Conservation (phyloP, 371 early-diverging fungal species). For the Apophysomyces ossiformis region DNA sequence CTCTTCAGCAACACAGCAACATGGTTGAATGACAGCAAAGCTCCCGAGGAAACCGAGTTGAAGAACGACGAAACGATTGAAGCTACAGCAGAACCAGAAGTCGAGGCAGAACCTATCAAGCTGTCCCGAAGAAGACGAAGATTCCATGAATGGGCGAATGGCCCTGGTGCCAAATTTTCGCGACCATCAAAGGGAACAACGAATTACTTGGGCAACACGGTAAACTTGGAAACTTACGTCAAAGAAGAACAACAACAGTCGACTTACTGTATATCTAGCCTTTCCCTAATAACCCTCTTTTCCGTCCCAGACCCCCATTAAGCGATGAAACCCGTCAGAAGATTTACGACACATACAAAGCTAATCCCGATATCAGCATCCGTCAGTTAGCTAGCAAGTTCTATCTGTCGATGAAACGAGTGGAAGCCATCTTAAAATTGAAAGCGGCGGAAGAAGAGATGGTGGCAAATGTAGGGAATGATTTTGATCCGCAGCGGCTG, state of each 20-base stretch:
- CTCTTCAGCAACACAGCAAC: conserved; percentile 22
- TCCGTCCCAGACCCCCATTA: conserved; percentile 82
- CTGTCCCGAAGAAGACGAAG: conserved; percentile 48
- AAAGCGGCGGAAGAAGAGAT: conserved; percentile 79
- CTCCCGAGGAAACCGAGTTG: conserved; percentile 23
- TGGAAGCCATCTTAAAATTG: conserved; percentile 88
- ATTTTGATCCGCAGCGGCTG: conserved; percentile 6
- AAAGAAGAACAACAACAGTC: background rate
- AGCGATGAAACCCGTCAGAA: conserved; percentile 70
- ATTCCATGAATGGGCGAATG: conserved; percentile 50
- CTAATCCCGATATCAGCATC: conserved; percentile 69
- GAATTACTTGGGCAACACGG: conserved; percentile 44
- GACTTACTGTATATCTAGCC: conserved; percentile 43
- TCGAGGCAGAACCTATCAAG: conserved; percentile 42
- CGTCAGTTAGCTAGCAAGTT: conserved; percentile 75
- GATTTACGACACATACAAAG: conserved; percentile 72
- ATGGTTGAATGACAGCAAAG: conserved; percentile 28
- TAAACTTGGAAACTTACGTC: conserved; percentile 13
- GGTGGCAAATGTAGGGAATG: conserved; percentile 54
- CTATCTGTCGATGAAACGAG: conserved; percentile 82
- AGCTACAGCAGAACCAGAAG: conserved; percentile 17
- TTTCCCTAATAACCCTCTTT: conserved; percentile 90
- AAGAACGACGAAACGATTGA: conserved; percentile 9
- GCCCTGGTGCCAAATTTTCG: conserved; percentile 38
- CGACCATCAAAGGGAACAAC: conserved; percentile 51